A percentile compares a stretch with the other conserved stretches of the same genome.
Conservation (phyloP, 2,329 filamentous ascomycete genomes). For the Xylaria digitata region DNA sequence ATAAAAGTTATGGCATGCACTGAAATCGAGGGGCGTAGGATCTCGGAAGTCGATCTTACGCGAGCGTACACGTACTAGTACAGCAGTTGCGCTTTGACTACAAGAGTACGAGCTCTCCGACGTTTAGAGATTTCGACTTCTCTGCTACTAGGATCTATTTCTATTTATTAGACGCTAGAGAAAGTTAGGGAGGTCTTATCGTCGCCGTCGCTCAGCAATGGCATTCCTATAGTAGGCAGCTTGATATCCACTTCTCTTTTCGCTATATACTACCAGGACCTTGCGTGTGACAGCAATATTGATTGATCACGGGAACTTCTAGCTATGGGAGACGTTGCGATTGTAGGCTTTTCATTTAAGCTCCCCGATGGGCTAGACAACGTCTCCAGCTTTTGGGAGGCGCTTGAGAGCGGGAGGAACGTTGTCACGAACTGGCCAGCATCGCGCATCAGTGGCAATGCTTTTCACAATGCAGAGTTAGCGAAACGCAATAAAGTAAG, state of each 20-base stretch:
- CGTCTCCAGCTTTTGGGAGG: slow-evolving; percentile 51
- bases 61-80: background rate
- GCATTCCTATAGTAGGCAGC: background rate
- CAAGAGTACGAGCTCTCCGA: slow-evolving; percentile 6
- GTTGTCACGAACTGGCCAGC: slow-evolving; percentile 51
- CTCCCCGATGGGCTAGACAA: slow-evolving; percentile 52
- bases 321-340: slow-evolving; percentile 41
- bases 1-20: slow-evolving; percentile 11
- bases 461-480: slow-evolving; percentile 40
- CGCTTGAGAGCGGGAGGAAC: slow-evolving; percentile 48
- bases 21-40: slow-evolving; percentile 12
- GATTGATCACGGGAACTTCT: background rate
- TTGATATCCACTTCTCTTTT: background rate
- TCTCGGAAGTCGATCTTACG: slow-evolving; percentile 10
- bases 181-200: background rate
- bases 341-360: slow-evolving; percentile 55
- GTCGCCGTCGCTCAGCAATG: background rate
- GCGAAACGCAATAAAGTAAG: slow-evolving; percentile 33
- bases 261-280: background rate
- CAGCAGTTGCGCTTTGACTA: slow-evolving; percentile 1
- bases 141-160: background rate
- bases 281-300: background rate
- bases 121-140: background rate
- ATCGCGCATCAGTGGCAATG: slow-evolving; percentile 46
- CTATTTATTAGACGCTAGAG: background rate